These are phyloP conservation scores for Fusarium coicis DNA, from an alignment of 2,329 filamentous ascomycete species.

Conservation along the genomic window DNA sequence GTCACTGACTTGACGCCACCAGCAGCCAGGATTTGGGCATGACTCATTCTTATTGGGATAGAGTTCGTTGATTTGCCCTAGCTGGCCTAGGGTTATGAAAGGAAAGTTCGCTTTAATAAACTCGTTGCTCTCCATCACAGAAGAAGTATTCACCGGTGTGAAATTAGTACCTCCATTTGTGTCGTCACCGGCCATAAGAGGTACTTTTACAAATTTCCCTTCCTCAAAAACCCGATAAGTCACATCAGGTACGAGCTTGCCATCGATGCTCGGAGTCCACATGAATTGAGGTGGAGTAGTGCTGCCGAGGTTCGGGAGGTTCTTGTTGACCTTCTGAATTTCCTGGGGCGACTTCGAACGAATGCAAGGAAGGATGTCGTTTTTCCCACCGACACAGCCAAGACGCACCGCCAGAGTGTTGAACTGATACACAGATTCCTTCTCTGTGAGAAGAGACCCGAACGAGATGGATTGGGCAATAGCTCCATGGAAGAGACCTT, in stretches of 20 bases:
- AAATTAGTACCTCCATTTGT: conserved; percentile 53
- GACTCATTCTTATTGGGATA: conserved; percentile 51
- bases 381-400: conserved; percentile 50
- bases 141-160: conserved; percentile 45
- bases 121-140: conserved; percentile 46
- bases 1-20: conserved; percentile 52
- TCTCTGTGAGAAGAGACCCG: conserved; percentile 57
- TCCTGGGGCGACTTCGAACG: conserved; percentile 54
- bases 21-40: conserved; percentile 48
- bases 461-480: conserved; percentile 64
- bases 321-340: conserved; percentile 56
- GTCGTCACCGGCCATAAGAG: conserved; percentile 59
- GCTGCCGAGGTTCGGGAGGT: conserved; percentile 48
- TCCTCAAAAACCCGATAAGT: conserved; percentile 60
- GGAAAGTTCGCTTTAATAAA: conserved; percentile 51
- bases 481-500: conserved; percentile 62
- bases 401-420: conserved; percentile 58
- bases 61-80: conserved; percentile 48
- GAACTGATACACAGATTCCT: conserved; percentile 64
- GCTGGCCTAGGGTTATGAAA: conserved; percentile 45
- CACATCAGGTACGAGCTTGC: conserved; percentile 60
- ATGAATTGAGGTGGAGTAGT: conserved; percentile 57
- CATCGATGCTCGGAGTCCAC: conserved; percentile 66
- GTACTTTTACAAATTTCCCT: conserved; percentile 64
- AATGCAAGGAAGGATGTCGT: conserved; percentile 58